A percentile compares a stretch with the other conserved stretches of the same genome.
Conservation (phyloP, 345 rosid genomes). For the Populus alba region DNA sequence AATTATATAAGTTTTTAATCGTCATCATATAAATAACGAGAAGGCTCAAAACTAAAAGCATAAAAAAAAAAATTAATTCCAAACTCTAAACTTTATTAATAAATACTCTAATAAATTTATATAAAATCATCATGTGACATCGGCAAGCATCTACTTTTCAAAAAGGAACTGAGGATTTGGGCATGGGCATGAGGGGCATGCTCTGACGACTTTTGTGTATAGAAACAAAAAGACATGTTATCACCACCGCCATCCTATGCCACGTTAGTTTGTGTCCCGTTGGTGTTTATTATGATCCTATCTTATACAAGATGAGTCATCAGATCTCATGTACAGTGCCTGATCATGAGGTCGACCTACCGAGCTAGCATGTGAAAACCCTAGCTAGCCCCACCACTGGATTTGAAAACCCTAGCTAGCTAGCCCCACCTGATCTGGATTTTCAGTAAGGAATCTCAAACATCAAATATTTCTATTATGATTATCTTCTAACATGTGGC, state of each 20-base stretch:
- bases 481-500: not conserved
- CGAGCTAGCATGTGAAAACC: not conserved
- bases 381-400: not conserved
- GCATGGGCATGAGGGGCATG: not conserved
- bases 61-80: no score
- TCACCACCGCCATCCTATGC: not conserved
- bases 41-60: accelerated
- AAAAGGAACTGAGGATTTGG: not conserved
- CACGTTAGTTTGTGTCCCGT: not conserved
- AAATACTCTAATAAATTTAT: no score
- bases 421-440: not conserved
- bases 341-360: not conserved
- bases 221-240: not conserved
- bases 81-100: no score
- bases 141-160: not conserved
- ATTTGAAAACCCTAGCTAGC: not conserved
- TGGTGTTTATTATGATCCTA: not conserved
- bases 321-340: not conserved
- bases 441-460: not conserved
- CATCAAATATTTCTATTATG: not conserved
- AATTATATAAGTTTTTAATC: no score
- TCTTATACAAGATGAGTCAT: not conserved
- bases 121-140: no score
- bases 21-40: no score
- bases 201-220: not conserved